Base-by-base conservation (phyloP, 345 rosid genomes). In the Laguncularia racemosa region DNA sequence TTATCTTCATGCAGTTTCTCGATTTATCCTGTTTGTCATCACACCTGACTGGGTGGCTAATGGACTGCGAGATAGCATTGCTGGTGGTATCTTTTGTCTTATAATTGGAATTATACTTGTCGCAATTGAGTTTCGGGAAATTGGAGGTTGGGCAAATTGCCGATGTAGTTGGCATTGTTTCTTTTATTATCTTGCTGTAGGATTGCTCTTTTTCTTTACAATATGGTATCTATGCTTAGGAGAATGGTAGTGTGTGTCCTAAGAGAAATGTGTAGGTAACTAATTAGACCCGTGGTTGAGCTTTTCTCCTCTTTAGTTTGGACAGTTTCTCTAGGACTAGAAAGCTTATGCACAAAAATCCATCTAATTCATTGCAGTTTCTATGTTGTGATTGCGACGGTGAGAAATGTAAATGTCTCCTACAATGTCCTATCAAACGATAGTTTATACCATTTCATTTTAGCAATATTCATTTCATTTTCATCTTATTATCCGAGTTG, bases 11-110 rank as follows among this genome's bases (percentile, higher is more conserved):
- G 60, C 70, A 73, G 77, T 61, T 60, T 65, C 82, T 44, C 70
- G 68, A 1, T 83, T 74, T 57, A 46, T 74, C 55, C 64, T 78
- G 13, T 76, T 78, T 55, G 77, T 83, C 4, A 33, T 76, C 47
- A 51, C 72, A 49, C 86, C 77, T 2, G 57, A 65, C 15, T 64
- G 79, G 75, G 16, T 75, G 50, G 68, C 78, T 16, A 38, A 72
- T 45, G 73, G 66, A 57, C 49, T 83, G 58, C 78, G 86, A 0
- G 64, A 64, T 20, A 56, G 60, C 70, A 73, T 76, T 19, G 74
- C 52, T 16, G 76, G 74, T 18, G 84, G 73, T 45, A 46, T 78
- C 55, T 54, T 55, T 3, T 72, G 81, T 74, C 80, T 81, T 40
- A 14, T 74, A 16, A 46, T 78, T 28, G 72, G 62, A 13, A 46